Base-by-base conservation (phyloP, 1,284 basidiomycete species). In the Neolentinus lepideus region DNA sequence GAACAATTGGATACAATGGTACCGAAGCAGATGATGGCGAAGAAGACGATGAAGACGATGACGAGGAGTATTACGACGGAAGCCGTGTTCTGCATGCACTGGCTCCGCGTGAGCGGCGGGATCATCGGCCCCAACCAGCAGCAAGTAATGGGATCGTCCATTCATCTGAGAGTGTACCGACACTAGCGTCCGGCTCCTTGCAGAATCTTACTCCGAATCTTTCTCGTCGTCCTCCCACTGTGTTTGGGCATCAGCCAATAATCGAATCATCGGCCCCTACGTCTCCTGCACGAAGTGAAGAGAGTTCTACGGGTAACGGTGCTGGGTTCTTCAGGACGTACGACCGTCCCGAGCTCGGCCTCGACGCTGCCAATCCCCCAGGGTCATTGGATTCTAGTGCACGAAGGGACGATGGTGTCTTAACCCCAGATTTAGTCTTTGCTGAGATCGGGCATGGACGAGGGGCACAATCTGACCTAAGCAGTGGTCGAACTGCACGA, bases 381-480 rank as follows among this genome's bases (percentile, higher is more conserved):
- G 47, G n/a, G n/a, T n/a, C n/a, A n/a, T n/a, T n/a, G n/a, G n/a
- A 21, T 25, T 25, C 24, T 26, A 24, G 14, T 25, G 24, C 47
- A 21, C 12, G 47, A 29, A 8, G 47, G 74, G 57, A 79, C n/a
- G 38, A 77, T 60, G 85, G 84, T 33, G 77, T 80, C 16, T 71
- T 83, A 65, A 89, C 87, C 4, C 86, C 87, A 16, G 88, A 90
- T 63, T 73, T 88, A 51, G 76, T 85, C 58, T 88, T 79, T 60
- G 86, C 88, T 2, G 88, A 90, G 64, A 84, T 88, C 57, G 88
- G 88, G 9, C 86, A 88, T 62, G 87, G 85, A 3, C 75, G 84
- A 29, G 84, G 84, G 24, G 22, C 47, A 22, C 12, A 50, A n/a
- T 43, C 19, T 21, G 38, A 43, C 12, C 38, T 16, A 21, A 43